Conservation (phyloP, 2,329 filamentous ascomycete genomes). For the Epichloe sylvatica region DNA sequence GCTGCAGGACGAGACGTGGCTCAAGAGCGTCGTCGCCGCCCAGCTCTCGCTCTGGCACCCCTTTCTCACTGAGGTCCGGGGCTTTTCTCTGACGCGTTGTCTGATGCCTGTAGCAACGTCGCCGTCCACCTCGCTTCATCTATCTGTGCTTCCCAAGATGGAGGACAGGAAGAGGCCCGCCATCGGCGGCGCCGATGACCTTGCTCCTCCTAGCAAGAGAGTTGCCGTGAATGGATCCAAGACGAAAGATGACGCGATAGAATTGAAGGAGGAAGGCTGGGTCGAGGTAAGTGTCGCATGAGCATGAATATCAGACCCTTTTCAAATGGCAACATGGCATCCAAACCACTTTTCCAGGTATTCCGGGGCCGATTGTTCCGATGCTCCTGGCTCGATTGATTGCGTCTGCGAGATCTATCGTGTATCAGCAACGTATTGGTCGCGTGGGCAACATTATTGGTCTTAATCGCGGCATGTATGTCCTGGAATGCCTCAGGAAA, state of each 20-base stretch:
- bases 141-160: conserved; percentile 85
- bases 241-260: conserved; percentile 39
- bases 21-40: conserved; percentile 17
- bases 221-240: conserved; percentile 73
- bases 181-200: conserved; percentile 63
- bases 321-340: conserved; percentile 4
- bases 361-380: neutral
- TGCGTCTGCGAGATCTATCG: conserved; percentile 2
- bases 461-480: neutral
- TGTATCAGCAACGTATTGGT: neutral
- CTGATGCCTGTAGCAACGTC: conserved; percentile 82
- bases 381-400: neutral
- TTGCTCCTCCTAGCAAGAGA: conserved; percentile 78
- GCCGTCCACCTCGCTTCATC: conserved; percentile 54
- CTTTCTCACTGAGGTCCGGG: conserved; percentile 27
- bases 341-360: conserved; percentile 3
- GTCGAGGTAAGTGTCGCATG: conserved; percentile 48
- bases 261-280: conserved; percentile 47
- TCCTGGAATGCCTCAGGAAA: neutral
- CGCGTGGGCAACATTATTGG: neutral
- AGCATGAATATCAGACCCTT: conserved; percentile 12
- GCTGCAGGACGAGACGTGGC: conserved; percentile 22
- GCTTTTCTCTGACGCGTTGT: conserved; percentile 25
- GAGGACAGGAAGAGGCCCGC: conserved; percentile 98
- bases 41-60: conserved; percentile 15